Base-by-base conservation (phyloP, 2,329 filamentous ascomycete species). In the Epichloe aotearoae region DNA sequence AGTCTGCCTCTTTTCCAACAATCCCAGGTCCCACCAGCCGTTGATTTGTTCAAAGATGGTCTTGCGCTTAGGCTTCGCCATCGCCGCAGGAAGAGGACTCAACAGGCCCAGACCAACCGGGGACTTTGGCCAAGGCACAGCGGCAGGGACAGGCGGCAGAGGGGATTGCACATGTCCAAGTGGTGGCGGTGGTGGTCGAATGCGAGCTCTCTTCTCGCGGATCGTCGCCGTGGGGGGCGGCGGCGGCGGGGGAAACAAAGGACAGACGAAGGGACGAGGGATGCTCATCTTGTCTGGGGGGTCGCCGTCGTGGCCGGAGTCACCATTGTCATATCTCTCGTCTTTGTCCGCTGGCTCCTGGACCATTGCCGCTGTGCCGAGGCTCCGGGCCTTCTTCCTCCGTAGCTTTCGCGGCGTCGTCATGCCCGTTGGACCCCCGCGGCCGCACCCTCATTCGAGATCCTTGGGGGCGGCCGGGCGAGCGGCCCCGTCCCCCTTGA, bases 11-110 rank as follows among this genome's bases (percentile, higher is more conserved):
- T 64, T 73, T 26, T 74, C 73, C 50, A 77, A 55, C 50, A 77
- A 58, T 4, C 68, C 72, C 50, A 77, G 61, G 61, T 77, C 74
- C 74, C 75, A 78, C 74, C 74, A 78, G 5, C 74, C 75, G 41
- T 76, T 73, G 30, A 77, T 65, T 19, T 69, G 63, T 39, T 71
- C 65, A 54, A 75, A 63, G 20, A 78, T 61, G 1, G 74, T 77
- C 64, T 64, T 73, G 7, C 73, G 66, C 56, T 65, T 69, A 33
- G 66, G 65, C 50, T 63, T 66, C 2, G 53, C 57, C 50, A 54
- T 56, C 42, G 37, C 38, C 33, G 55, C 48, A 23, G 58, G 51
- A 26, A 52, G 52, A 37, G 53, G 47, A 33, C 33, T 46, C 34
- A 44, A 4, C 41, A 47, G 39, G 11, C 49, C 49, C 41, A 51